These are phyloP conservation scores for Porcisia deanei DNA, from an alignment of 208 protist species.

Conservation along the genomic window DNA sequence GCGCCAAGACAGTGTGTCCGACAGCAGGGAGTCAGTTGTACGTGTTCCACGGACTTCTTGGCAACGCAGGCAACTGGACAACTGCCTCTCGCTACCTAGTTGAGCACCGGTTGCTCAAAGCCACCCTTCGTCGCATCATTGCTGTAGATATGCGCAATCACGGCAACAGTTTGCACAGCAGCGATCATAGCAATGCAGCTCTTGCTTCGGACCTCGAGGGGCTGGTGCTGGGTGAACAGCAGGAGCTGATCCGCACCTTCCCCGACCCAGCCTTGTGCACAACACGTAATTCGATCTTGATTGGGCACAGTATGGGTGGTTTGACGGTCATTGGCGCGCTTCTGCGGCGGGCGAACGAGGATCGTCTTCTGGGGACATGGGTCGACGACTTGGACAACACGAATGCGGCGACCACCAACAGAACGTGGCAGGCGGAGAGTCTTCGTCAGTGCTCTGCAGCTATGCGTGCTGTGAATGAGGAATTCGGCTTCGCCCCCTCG, in stretches of 20 bases:
- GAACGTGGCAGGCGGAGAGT: conserved; percentile 26
- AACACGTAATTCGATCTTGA: conserved; percentile 43
- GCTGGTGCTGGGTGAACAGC: conserved; percentile 48
- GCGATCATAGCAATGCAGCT: conserved; percentile 56
- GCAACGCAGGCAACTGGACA: conserved; percentile 79
- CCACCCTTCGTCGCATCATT: conserved; percentile 43
- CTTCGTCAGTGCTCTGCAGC: conserved; percentile 23
- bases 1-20: conserved; percentile 24
- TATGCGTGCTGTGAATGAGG: conserved; percentile 70
- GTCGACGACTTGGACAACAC: conserved; percentile 18
- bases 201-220: conserved; percentile 77
- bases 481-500: conserved; percentile 46
- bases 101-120: conserved; percentile 39
- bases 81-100: conserved; percentile 48
- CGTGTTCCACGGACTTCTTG: conserved; percentile 80
- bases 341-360: conserved; percentile 80
- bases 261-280: conserved; percentile 5
- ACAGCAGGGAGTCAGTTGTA: conserved; percentile 40
- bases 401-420: conserved; percentile 1
- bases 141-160: conserved; percentile 89
- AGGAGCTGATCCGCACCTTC: conserved; percentile 20
- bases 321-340: conserved; percentile 67
- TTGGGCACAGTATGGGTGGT: conserved; percentile 92
- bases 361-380: conserved; percentile 34
- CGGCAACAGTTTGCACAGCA: conserved; percentile 64